Conservation (phyloP, 257 asterid species). For the Echites panduratus region DNA sequence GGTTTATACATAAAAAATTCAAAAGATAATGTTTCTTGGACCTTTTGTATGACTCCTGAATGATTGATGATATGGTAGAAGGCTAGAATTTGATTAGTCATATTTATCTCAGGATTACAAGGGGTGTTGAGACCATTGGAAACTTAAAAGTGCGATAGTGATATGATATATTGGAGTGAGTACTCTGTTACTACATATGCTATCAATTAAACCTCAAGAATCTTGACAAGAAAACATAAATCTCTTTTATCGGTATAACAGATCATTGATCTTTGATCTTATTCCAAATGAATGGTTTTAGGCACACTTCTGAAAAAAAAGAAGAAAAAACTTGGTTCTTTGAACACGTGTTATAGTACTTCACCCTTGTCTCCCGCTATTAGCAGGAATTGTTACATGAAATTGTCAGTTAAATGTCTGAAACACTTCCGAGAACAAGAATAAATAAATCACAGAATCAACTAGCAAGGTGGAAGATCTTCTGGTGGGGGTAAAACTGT, state of each 20-base stretch:
- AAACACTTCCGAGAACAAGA: background rate
- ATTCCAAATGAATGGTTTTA: conserved; percentile 8
- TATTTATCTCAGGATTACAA: too few species aligned
- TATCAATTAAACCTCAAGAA: too few species aligned
- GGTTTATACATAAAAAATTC: too few species aligned
- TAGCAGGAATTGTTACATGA: conserved; percentile 6
- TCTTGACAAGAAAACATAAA: background rate
- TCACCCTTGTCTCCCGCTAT: conserved; percentile 11
- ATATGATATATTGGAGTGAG: background rate
- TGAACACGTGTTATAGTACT: too few species aligned
- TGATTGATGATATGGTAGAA: background rate
- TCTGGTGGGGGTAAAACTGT: conserved; percentile 71
- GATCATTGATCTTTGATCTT: background rate
- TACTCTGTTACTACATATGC: too few species aligned
- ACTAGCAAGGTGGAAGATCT: conserved; percentile 71
- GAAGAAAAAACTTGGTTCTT: background rate
- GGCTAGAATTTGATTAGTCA: background rate
- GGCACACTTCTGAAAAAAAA: background rate
- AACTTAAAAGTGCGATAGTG: background rate
- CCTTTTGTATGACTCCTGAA: background rate
- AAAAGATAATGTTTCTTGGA: too few species aligned
- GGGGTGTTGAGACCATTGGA: background rate
- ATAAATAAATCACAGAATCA: background rate
- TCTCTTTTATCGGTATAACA: background rate
- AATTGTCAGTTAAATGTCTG: background rate